phyloP scores from a whole-genome alignment of 768 basidiomycete species.

The Mycena chlorophos region DNA sequence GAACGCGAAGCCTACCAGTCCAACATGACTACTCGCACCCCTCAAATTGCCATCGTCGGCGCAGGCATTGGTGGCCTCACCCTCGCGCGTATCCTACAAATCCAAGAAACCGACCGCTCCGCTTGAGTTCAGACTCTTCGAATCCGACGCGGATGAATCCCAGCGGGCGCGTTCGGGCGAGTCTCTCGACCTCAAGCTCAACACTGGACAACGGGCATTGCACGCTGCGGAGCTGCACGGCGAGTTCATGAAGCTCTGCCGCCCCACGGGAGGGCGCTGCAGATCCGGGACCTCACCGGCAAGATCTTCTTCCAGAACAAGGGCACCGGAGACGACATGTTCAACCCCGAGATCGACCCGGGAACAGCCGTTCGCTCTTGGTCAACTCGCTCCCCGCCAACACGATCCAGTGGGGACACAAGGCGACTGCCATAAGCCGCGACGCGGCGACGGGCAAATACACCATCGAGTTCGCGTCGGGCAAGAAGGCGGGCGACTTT shows the following conservation, averaged over 20 bases:
- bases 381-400: constrained; percentile 18
- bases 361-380: constrained; percentile 13
- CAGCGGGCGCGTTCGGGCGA: constrained; percentile 14
- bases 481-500: constrained; percentile 25
- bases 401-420: constrained; percentile 6
- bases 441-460: background rate
- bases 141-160: constrained; percentile 12
- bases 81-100: constrained; percentile 21
- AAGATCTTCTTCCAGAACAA: background rate
- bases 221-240: constrained; percentile 16
- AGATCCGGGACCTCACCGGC: background rate
- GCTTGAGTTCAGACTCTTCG: constrained; percentile 17
- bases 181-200: constrained; percentile 20
- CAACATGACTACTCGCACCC: too few species aligned
- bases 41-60: constrained; percentile 19
- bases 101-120: constrained; percentile 5
- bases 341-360: constrained; percentile 13
- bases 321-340: background rate
- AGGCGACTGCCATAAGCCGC: background rate
- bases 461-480: constrained; percentile 26
- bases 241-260: constrained; percentile 20
- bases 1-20: too few species aligned
- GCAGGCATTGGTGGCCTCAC: constrained; percentile 21
- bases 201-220: constrained; percentile 20
- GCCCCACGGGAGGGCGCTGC: constrained; percentile 9